Conservation (phyloP, 106 monocot species). For the Cymbidium sinense region DNA sequence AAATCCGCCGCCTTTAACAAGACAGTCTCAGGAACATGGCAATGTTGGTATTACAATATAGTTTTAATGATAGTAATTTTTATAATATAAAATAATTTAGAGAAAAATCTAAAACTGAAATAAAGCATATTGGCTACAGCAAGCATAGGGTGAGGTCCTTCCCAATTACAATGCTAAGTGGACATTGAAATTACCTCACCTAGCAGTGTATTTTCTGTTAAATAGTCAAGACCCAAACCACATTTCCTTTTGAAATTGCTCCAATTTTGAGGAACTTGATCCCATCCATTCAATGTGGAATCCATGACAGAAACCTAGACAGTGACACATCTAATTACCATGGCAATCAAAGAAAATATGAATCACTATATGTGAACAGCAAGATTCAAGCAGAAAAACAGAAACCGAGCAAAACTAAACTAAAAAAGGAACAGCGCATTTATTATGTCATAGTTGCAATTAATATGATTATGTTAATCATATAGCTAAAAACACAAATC, state of each 20-base stretch:
- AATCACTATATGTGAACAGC: not conserved
- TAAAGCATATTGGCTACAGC: not conserved
- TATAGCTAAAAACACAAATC: not conserved
- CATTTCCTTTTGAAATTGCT: not conserved
- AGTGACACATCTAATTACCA: not conserved
- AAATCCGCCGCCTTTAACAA: not conserved
- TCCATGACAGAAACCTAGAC: not conserved
- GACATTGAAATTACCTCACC: not conserved
- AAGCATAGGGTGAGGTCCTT: not conserved
- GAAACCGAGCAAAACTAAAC: too few species aligned
- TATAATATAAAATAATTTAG: not conserved
- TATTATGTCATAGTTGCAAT: not conserved
- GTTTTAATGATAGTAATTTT: constrained; percentile 4
- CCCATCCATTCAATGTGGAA: not conserved
- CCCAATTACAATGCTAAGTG: not conserved
- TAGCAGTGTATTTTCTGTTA: not conserved
- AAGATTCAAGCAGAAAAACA: not conserved
- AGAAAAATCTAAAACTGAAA: not conserved
- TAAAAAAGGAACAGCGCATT: too few species aligned
- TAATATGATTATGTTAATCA: not conserved
- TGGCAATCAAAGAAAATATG: not conserved
- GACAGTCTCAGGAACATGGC: not conserved
- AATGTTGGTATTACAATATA: not conserved
- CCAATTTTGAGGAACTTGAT: not conserved
- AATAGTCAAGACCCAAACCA: not conserved